Percentiles rank a stretch among this genome's conserved stretches.
phyloP scores from a whole-genome alignment of 345 rosid species.

The Aurinia saxatilis region DNA sequence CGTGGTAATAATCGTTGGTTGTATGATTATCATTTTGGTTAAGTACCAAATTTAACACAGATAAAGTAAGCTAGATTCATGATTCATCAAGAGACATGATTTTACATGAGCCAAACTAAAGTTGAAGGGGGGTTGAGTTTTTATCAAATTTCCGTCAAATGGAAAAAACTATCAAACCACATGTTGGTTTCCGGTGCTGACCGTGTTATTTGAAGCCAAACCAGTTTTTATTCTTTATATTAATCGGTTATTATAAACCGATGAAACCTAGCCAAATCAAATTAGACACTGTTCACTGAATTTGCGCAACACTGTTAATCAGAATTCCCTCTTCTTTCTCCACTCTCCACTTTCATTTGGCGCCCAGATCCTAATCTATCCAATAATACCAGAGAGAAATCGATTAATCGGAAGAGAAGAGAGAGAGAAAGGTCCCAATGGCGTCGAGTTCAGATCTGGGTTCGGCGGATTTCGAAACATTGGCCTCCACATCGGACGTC shows the following conservation, averaged over 20 bases:
- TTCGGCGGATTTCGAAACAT: constrained; percentile 45
- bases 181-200: too few relatives aligned
- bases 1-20: too few relatives aligned
- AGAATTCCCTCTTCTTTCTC: background rate
- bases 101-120: too few relatives aligned
- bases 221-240: too few relatives aligned
- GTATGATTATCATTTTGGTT: background rate
- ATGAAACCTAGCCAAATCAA: background rate
- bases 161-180: too few relatives aligned
- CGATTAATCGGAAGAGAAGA: background rate
- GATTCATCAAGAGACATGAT: background rate
- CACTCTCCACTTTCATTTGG: background rate
- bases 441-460: constrained; percentile 31
- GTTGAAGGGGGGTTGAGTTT: too few relatives aligned
- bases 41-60: background rate
- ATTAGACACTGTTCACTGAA: too few relatives aligned
- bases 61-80: background rate
- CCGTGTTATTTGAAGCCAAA: too few relatives aligned
- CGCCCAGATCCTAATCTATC: background rate
- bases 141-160: too few relatives aligned
- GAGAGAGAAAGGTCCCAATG: constrained; percentile 14
- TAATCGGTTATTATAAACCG: too few relatives aligned
- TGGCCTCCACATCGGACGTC: constrained; percentile 58
- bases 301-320: too few relatives aligned
- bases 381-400: background rate